These are phyloP conservation scores for Clausena lansium DNA, from an alignment of 345 rosid genomes.

Conservation along the genomic window DNA sequence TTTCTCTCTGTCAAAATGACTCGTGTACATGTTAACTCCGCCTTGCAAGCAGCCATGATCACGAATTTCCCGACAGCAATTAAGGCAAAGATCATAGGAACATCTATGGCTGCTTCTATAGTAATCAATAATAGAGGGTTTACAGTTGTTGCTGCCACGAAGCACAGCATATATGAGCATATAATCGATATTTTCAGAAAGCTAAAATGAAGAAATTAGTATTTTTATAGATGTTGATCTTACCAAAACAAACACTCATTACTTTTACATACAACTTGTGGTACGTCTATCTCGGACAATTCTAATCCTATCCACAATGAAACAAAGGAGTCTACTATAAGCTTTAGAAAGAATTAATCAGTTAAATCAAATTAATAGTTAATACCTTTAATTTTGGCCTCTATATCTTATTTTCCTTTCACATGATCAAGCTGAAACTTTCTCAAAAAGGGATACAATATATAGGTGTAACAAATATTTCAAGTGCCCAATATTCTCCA, in stretches of 20 bases:
- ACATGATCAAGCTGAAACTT: constrained; percentile 46
- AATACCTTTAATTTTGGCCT: constrained; percentile 47
- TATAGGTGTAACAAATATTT: constrained; percentile 24
- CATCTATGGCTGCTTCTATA: constrained; percentile 51
- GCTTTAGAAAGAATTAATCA: no score
- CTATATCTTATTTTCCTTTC: constrained; percentile 34
- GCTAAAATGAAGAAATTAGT: background rate
- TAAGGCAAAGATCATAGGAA: constrained; percentile 48
- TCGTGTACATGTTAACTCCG: constrained; percentile 21
- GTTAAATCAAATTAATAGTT: no score
- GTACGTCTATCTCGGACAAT: constrained; percentile 15
- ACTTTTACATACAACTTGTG: constrained; percentile 10
- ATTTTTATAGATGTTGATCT: background rate
- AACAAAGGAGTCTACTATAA: background rate
- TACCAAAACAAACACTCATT: constrained; percentile 58
- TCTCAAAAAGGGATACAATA: constrained; percentile 47
- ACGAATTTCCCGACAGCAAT: constrained; percentile 55
- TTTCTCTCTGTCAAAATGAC: constrained; percentile 23
- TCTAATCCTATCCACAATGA: constrained; percentile 15
- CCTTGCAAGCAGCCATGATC: constrained; percentile 40
- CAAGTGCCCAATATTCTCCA: constrained; percentile 30
- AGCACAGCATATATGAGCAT: background rate
- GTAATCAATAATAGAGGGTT: constrained; percentile 53
- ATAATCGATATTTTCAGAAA: background rate
- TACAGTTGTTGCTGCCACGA: constrained; percentile 51